Base-by-base conservation (phyloP, 2,329 filamentous ascomycete species). In the Venturia carpophila region DNA sequence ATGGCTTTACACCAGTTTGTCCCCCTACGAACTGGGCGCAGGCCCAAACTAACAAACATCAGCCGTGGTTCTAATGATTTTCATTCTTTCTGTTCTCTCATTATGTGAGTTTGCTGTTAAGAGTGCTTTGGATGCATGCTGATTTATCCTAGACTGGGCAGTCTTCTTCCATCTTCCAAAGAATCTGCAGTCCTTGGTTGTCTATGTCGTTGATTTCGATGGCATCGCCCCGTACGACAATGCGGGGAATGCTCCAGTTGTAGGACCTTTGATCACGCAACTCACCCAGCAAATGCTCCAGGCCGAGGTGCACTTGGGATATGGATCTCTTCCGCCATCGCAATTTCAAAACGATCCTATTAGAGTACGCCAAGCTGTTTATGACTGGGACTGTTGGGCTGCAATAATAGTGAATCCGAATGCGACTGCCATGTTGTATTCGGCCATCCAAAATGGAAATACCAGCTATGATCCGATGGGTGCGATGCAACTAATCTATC, bases 121-220 rank as follows among this genome's bases (percentile, higher is more conserved):
- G 24, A 17, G 15, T 47, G 17, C 6, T 17, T 4, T 30, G 19
- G n/a, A n/a, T 34, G 10, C 42, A 37, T 62, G 30, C 30, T 49
- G 37, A 21, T 21, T 7, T 5, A 19, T 19, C 10, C 5, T 39
- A 71, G 69, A 84, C 73, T 88, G 85, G 85, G 84, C 76, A 0
- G 80, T 81, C 0, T 80, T 87, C 24, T 84, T 78, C 69, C 70
- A 77, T 17, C 77, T 82, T 0, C 76, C 84, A 13, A 69, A 75
- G 56, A 84, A 83, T 63, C 73, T 82, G 21, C 75, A 73, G 2
- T 73, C 75, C 0, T 72, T 88, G 9, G 78, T 76, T 3, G 77
- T 88, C 10, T 81, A 83, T 67, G 80, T 87, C 1, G 85, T 88
- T 37, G 84, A 87, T 71, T 87, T 88, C 68, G 86, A 89, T 70